Conservation (phyloP, 2,329 filamentous ascomycete species). For the Trichoderma guizhouense region DNA sequence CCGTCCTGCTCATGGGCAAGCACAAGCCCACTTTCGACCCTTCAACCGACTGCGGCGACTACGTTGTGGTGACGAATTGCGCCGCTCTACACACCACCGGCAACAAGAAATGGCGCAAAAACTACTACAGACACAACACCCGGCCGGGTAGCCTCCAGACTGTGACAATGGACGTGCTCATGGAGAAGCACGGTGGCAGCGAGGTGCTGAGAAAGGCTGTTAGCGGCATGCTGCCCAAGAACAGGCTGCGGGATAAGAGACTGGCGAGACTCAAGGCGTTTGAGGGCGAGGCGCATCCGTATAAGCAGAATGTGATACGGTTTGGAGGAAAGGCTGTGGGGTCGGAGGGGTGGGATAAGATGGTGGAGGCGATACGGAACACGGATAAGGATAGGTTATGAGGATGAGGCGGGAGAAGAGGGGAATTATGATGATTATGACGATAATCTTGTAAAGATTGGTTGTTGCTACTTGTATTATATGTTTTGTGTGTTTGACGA, state of each 20-base stretch:
- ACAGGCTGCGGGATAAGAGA: constrained; percentile 81
- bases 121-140: constrained; percentile 93
- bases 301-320: constrained; percentile 79
- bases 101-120: constrained; percentile 89
- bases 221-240: constrained; percentile 97
- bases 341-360: constrained; percentile 50
- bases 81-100: constrained; percentile 83
- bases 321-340: constrained; percentile 61
- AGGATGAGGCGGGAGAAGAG: constrained; percentile 35
- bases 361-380: constrained; percentile 48
- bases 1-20: constrained; percentile 90
- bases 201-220: constrained; percentile 92
- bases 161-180: constrained; percentile 92
- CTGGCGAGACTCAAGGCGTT: constrained; percentile 91
- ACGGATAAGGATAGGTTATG: constrained; percentile 51
- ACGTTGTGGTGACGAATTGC: constrained; percentile 92
- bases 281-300: constrained; percentile 88
- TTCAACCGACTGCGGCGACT: constrained; percentile 97
- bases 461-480: constrained; percentile 34
- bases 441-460: constrained; percentile 20
- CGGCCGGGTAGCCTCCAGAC: constrained; percentile 80
- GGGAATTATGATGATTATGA: not conserved
- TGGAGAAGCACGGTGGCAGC: constrained; percentile 88
- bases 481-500: constrained; percentile 25
- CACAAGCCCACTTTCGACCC: constrained; percentile 98